Evolutionary conservation across 169 alveolate species (phyloP).

Genomic region (Plasmodium fragile): DNA sequence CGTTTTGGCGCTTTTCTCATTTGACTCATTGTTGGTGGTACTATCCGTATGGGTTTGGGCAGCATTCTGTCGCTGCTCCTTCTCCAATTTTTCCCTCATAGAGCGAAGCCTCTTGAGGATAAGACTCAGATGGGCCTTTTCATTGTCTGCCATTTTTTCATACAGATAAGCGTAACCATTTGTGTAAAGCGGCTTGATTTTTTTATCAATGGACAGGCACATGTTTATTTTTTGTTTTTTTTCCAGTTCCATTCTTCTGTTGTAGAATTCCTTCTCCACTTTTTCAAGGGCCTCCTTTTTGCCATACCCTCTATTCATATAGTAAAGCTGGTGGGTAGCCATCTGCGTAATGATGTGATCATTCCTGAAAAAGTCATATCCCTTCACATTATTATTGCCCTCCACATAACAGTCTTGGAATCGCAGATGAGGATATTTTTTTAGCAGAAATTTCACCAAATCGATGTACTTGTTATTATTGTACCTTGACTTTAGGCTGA

Average conservation of each 20-base stretch:
- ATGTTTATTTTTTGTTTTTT: slow-evolving; percentile 80
- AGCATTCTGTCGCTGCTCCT: neutral
- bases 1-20: neutral
- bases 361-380: slow-evolving; percentile 77
- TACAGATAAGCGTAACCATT: slow-evolving; percentile 79
- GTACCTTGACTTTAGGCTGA: slow-evolving; percentile 79
- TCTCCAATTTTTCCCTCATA: slow-evolving; percentile 50
- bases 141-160: slow-evolving; percentile 73
- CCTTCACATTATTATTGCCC: slow-evolving; percentile 88
- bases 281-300: slow-evolving; percentile 82
- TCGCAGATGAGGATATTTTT: slow-evolving; percentile 89
- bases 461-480: slow-evolving; percentile 81
- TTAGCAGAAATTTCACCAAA: slow-evolving; percentile 79
- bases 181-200: slow-evolving; percentile 80
- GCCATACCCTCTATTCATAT: slow-evolving; percentile 83
- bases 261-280: slow-evolving; percentile 83
- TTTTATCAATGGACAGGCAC: slow-evolving; percentile 84
- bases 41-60: neutral
- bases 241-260: slow-evolving; percentile 84
- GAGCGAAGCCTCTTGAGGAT: slow-evolving; percentile 47
- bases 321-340: slow-evolving; percentile 70
- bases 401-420: slow-evolving; percentile 88
- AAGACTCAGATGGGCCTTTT: slow-evolving; percentile 37
- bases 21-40: neutral
- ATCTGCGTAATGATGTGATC: slow-evolving; percentile 72